These are phyloP conservation scores for Dioscorea cayenensis DNA, from an alignment of 116 monocot species.

Conservation along the genomic window DNA sequence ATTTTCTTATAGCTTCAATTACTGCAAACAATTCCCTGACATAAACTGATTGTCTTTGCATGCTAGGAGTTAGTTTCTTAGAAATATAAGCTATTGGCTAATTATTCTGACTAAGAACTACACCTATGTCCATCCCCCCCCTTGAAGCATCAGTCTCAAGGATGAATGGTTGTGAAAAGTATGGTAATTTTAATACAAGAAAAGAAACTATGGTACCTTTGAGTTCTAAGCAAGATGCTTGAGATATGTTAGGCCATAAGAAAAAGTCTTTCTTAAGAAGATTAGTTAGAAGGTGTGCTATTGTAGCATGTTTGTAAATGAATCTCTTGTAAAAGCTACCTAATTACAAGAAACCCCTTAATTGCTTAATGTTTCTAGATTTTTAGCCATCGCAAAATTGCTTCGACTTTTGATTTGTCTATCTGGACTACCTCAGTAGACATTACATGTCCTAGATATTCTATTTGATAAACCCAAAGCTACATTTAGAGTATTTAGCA, in stretches of 20 bases:
- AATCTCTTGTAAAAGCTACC: too few species aligned
- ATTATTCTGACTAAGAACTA: not conserved
- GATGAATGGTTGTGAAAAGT: not conserved
- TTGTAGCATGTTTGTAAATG: too few species aligned
- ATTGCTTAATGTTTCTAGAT: too few species aligned
- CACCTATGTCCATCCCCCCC: not conserved
- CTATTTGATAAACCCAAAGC: too few species aligned
- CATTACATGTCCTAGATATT: too few species aligned
- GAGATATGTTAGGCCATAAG: not conserved
- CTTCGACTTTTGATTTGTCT: too few species aligned
- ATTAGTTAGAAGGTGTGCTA: too few species aligned
- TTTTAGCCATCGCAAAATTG: too few species aligned
- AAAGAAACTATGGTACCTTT: not conserved
- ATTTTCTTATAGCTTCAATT: not conserved
- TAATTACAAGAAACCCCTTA: too few species aligned
- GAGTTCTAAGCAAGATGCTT: not conserved
- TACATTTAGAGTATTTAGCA: too few species aligned
- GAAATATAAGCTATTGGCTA: conserved; percentile 1
- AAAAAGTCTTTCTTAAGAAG: not conserved
- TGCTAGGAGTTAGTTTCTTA: not conserved
- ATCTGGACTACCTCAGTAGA: too few species aligned
- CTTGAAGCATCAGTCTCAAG: conserved; percentile 1
- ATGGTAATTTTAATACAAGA: not conserved
- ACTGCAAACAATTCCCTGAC: not conserved
- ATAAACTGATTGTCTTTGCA: not conserved